phyloP scores from a whole-genome alignment of 2,329 filamentous ascomycete species.

The Alternaria sp. region DNA sequence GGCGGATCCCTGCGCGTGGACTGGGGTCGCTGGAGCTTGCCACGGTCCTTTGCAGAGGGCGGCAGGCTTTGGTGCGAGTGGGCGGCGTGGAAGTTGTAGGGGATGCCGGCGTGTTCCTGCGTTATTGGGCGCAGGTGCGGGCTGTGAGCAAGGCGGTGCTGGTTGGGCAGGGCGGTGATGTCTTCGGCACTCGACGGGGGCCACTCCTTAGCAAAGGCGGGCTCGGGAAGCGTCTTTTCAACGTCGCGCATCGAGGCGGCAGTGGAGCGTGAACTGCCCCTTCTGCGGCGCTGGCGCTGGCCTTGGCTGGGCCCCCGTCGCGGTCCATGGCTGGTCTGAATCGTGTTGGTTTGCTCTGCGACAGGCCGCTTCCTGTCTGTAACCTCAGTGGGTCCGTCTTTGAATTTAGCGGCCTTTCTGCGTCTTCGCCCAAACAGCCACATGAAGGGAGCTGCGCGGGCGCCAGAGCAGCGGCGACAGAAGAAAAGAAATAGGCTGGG shows the following conservation, averaged over 20 bases:
- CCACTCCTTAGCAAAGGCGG: slow-evolving; percentile 20
- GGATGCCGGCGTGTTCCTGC: slow-evolving; percentile 53
- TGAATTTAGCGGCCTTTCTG: slow-evolving; percentile 68
- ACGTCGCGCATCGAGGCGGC: slow-evolving; percentile 41
- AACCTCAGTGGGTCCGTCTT: slow-evolving; percentile 57
- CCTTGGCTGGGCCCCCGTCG: slow-evolving; percentile 38
- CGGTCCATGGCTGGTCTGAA: slow-evolving; percentile 39
- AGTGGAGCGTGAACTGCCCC: slow-evolving; percentile 45
- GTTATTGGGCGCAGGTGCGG: slow-evolving; percentile 59
- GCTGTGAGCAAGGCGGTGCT: slow-evolving; percentile 54
- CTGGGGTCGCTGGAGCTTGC: slow-evolving; percentile 57
- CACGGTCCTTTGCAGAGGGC: slow-evolving; percentile 52
- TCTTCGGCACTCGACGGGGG: slow-evolving; percentile 52
- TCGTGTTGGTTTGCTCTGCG: slow-evolving; percentile 31
- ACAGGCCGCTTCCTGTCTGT: slow-evolving; percentile 58
- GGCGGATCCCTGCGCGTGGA: slow-evolving; percentile 66
- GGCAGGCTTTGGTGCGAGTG: slow-evolving; percentile 49
- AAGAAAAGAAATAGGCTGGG: background rate
- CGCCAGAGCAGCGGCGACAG: slow-evolving; percentile 18
- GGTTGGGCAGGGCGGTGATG: slow-evolving; percentile 58
- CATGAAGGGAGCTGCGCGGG: slow-evolving; percentile 60
- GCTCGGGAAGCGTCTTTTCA: slow-evolving; percentile 38
- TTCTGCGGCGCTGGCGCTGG: slow-evolving; percentile 39
- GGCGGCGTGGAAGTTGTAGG: slow-evolving; percentile 56
- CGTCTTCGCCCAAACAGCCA: slow-evolving; percentile 84